Base-by-base conservation (phyloP, 345 rosid genomes). In the Aquilaria sinensis region DNA sequence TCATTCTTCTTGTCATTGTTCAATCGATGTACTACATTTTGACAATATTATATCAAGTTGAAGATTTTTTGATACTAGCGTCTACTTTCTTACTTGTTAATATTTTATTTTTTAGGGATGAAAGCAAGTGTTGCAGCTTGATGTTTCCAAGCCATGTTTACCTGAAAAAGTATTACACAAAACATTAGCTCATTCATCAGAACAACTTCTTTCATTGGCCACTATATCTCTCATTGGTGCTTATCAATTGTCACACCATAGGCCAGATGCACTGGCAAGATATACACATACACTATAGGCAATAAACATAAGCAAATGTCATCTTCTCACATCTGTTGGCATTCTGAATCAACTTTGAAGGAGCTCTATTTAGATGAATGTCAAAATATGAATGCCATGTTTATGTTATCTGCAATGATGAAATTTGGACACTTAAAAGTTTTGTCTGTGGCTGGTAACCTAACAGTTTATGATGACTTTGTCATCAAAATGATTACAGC, bases 301-400 rank as follows among this genome's bases (percentile, higher is more conserved):
- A n/a, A 58, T 84, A 53, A 77, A 84, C 68, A 63, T 84, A 67
- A 63, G 77, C 34, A 63, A 74, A 1, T 84, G 85, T 67, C 70
- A 77, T 37, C 71, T 74, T 64, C 80, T 81, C 50, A 79, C 81
- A 32, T 67, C 46, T 31, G 10, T 7, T 6, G 78, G 83, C 34
- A 56, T 84, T 69, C 70, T 3, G 58, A 65, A 34, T 60, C 59
- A 14, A 72, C 81, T 34, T 76, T 84, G 64, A 79, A 52, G 54
- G 90, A 76, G 60, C 78, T 84, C 34, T 70, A 72, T 52, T 67
- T 77, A 15, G 90, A 70, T 66, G 78, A 78, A 12, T 84, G 89
- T 52, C 77, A 68, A 31, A 61, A 71, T 60, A 68, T 84, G 15
- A 67, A 75, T 49, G 69, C 62, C 33, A 58, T 58, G 67, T 2